Base-by-base conservation (phyloP, 306 rosid species). In the Cyamopsis tetragonoloba region DNA sequence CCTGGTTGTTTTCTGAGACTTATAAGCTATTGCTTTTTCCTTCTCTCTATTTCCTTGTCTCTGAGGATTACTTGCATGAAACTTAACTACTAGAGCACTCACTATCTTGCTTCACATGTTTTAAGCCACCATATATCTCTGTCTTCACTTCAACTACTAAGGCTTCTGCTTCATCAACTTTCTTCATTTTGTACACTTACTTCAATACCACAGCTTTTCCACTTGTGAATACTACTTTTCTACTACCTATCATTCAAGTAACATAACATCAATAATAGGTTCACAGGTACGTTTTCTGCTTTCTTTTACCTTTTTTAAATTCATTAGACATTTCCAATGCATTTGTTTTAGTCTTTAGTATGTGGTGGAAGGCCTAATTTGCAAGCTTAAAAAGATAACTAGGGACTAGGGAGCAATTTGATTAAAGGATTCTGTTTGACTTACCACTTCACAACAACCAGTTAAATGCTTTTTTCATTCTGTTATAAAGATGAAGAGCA, bases 21-120 rank as follows among this genome's bases (percentile, higher is more conserved):
- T 15, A 15, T 48, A 23, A 34, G 9, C 73, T 34, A 61, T 24
- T 48, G 24, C 74, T 24, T 62, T 37, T n/a, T 35, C 22, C 51
- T 42, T 53, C 56, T 18, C 54, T 73, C 58, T 37, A 68, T 71
- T 73, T 68, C 82, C 34, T 62, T 68, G 75, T 64, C 82, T 65
- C 79, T 50, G 55, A 73, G 80, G 80, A 73, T 81, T 77, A 55
- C 80, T 66, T 87, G 86, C 89, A 84, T 84, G 84, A 82, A 69
- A 77, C n/a, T n/a, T n/a, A n/a, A n/a, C 70, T 55, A 50, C 66
- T 64, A 74, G 78, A 78, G 60, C 66, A 76, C 62, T 70, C 75
- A 20, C 62, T 70, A 61, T 62, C 62, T 37, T 50, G 48, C 74
- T 68, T 70, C 83, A 73, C 80, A 65, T 75, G 64, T 66, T 60